Base-by-base conservation (phyloP, 305 asterid species). In the Rubia peregrina region DNA sequence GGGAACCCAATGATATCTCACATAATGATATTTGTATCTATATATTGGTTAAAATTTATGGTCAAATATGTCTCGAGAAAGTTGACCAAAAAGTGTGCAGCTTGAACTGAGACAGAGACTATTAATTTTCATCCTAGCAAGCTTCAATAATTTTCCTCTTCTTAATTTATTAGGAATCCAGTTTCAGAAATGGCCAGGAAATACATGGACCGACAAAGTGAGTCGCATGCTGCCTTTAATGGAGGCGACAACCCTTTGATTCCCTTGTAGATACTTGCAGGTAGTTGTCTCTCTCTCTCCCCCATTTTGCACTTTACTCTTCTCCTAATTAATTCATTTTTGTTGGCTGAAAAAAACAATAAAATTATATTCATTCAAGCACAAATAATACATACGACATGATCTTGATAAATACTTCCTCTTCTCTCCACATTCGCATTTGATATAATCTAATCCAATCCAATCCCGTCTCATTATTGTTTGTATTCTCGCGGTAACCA, bases 201-300 rank as follows among this genome's bases (percentile, higher is more conserved):
- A 60, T 70, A 70, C 14, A 61, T 36, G 73, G 82, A 75, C 88
- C 87, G 90, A 88, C 95, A 90, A 77, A 76, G 76, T 64, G 77
- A 79, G 83, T 82, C 73, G 69, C 74, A 75, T 71, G 83, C 78
- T 81, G 81, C 82, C 90, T 81, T 81, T 80, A 76, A 76, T 77
- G 84, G 79, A 79, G 87, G 83, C 83, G 90, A 85, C 87, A 87
- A 22, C 80, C 82, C 80, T 72, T 81, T 71, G 80, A 76, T 79
- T 81, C 84, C 79, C 70, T 72, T 73, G 55, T 65, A 69, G 73
- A 73, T 76, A 43, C 71, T 79, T 74, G 80, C 80, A 77, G 74
- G 68, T 72, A 17, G 51, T 55, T 82, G 69, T 75, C 78, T 61
- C 71, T 72, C 76, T 71, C 81, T 70, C 76, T 19, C 73, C 65